These are phyloP conservation scores for Fraxinus velutina DNA, from an alignment of 305 asterid species.

Conservation along the genomic window DNA sequence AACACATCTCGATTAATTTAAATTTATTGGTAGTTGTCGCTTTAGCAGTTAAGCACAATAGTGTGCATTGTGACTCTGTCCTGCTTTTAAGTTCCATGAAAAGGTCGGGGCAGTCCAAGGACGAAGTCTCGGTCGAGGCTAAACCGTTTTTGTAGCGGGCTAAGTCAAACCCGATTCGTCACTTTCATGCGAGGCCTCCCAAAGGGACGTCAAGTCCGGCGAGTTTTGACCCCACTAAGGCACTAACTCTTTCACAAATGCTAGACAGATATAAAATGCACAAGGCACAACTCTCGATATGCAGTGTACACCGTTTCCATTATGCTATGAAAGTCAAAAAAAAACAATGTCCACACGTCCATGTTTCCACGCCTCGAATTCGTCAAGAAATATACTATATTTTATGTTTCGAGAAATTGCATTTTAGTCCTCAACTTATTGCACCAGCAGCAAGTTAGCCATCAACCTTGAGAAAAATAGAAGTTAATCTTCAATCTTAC, in stretches of 20 bases:
- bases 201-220: not conserved
- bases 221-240: not conserved
- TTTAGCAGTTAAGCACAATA: not conserved
- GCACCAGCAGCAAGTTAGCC: not conserved
- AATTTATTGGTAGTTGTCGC: not conserved
- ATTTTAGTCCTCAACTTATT: not conserved
- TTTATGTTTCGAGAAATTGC: not conserved
- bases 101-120: not conserved
- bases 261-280: not conserved
- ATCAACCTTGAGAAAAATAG: not conserved
- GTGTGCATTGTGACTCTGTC: not conserved
- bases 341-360: not conserved
- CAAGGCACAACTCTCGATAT: not conserved
- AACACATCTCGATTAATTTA: not conserved
- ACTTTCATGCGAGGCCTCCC: not conserved
- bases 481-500: not conserved
- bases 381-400: constrained; percentile 1
- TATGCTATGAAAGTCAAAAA: constrained; percentile 2
- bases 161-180: not conserved
- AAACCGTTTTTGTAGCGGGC: not conserved
- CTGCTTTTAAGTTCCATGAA: not conserved
- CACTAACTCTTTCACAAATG: not conserved
- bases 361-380: not conserved
- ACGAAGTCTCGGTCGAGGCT: not conserved
- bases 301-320: not conserved